Percentiles rank a stretch among this genome's conserved stretches.
Evolutionary conservation across 1,139 yeast genomes (phyloP).

Genomic region (Nakaseomyces sp.): DNA sequence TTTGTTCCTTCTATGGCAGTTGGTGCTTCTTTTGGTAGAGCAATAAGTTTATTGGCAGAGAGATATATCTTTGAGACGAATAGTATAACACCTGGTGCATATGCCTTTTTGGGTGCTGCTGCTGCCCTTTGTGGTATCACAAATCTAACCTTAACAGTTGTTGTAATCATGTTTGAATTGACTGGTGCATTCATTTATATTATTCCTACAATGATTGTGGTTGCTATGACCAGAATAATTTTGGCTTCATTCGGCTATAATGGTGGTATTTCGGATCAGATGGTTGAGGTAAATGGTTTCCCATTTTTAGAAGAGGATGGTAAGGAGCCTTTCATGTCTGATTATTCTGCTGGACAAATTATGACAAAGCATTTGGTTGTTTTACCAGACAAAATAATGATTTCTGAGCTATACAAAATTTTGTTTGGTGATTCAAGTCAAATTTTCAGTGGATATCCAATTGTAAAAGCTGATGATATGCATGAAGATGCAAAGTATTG

Average conservation of each 20-base stretch:
- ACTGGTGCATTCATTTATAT: conserved; percentile 89
- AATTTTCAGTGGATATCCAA: conserved; percentile 47
- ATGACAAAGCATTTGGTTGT: conserved; percentile 53
- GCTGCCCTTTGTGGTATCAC: conserved; percentile 93
- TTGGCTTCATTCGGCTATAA: conserved; percentile 61
- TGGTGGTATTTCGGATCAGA: conserved; percentile 91
- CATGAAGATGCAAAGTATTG: conserved; percentile 20
- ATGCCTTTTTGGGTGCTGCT: conserved; percentile 96
- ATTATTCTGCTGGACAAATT: conserved; percentile 48
- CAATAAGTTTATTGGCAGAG: conserved; percentile 53
- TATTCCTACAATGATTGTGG: conserved; percentile 92
- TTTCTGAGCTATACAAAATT: conserved; percentile 27
- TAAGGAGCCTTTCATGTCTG: conserved; percentile 42
- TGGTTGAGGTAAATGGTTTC: conserved; percentile 80
- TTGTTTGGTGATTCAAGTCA: not conserved
- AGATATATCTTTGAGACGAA: conserved; percentile 38
- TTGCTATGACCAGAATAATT: conserved; percentile 77
- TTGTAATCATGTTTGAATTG: conserved; percentile 88
- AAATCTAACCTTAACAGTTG: conserved; percentile 84
- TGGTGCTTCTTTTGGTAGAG: conserved; percentile 89
- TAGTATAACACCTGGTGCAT: conserved; percentile 86
- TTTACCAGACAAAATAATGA: conserved; percentile 34
- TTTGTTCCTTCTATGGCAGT: conserved; percentile 97
- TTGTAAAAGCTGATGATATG: conserved; percentile 32
- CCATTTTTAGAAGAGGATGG: conserved; percentile 77